Evolutionary conservation across 1,139 yeast genomes (phyloP).

Genomic region (Petasospora rhodanensis): DNA sequence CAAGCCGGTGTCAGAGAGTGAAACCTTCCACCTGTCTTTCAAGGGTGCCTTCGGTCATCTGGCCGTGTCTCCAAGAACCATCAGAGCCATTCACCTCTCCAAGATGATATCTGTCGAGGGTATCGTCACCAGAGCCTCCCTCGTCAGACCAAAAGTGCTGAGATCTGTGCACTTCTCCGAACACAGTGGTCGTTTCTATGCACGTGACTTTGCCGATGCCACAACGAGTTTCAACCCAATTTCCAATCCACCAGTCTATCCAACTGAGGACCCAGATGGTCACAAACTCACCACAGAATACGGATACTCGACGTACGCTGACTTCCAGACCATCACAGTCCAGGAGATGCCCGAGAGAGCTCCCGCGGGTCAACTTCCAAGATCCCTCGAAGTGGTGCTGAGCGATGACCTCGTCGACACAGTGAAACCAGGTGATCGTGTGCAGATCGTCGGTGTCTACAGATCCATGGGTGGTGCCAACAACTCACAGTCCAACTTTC

Average conservation of each 20-base stretch:
- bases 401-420: constrained; percentile 93
- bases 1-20: constrained; percentile 52
- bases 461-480: constrained; percentile 86
- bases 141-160: constrained; percentile 87
- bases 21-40: constrained; percentile 73
- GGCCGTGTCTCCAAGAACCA: constrained; percentile 82
- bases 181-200: constrained; percentile 74
- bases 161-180: constrained; percentile 95
- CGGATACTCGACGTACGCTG: constrained; percentile 89
- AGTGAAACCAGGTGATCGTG: constrained; percentile 95
- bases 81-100: constrained; percentile 71
- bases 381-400: constrained; percentile 83
- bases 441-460: constrained; percentile 91
- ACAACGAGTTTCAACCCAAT: constrained; percentile 67
- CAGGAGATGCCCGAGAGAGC: constrained; percentile 99
- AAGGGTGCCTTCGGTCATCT: constrained; percentile 92
- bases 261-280: constrained; percentile 90
- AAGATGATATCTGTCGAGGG: constrained; percentile 90
- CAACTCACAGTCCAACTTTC: constrained; percentile 63
- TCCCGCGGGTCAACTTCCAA: constrained; percentile 96
- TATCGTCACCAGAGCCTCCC: constrained; percentile 88
- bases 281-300: constrained; percentile 85
- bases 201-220: constrained; percentile 89
- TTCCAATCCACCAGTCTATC: constrained; percentile 81
- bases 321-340: constrained; percentile 87